phyloP scores from a whole-genome alignment of 2,329 filamentous ascomycete genomes.

The Penicillium psychrosexuale region DNA sequence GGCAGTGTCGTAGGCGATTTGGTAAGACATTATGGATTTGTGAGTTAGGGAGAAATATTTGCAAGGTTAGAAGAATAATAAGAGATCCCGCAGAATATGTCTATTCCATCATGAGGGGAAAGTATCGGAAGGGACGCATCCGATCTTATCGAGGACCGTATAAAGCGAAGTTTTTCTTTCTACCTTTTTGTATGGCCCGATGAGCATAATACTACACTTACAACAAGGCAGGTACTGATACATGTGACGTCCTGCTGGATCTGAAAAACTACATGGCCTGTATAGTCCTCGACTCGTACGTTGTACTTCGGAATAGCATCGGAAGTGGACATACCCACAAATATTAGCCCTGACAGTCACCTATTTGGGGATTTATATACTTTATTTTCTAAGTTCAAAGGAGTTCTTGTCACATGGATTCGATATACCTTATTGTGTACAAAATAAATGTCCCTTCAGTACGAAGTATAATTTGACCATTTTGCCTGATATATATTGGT shows the following conservation, averaged over 20 bases:
- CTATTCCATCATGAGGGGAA: constrained; percentile 16
- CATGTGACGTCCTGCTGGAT: background rate
- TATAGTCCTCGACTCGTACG: background rate
- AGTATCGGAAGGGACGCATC: constrained; percentile 16
- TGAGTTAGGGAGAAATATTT: background rate
- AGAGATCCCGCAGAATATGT: background rate
- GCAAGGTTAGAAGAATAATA: background rate
- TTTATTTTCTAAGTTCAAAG: background rate
- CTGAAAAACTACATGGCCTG: background rate
- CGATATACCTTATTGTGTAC: background rate
- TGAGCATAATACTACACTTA: no score
- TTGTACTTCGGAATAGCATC: background rate
- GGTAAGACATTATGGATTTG: constrained; percentile 32
- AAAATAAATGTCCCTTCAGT: background rate
- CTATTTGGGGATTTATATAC: background rate
- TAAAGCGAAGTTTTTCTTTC: background rate
- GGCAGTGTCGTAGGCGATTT: constrained; percentile 26
- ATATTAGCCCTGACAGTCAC: background rate
- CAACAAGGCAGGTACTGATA: background rate
- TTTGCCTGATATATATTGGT: no score
- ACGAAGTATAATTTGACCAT: no score
- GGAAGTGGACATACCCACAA: background rate
- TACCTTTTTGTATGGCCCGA: background rate
- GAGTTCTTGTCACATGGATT: background rate
- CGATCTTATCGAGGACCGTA: constrained; percentile 16